Base-by-base conservation (phyloP, 805 yeast genomes). In the Peterozyma toletana region DNA sequence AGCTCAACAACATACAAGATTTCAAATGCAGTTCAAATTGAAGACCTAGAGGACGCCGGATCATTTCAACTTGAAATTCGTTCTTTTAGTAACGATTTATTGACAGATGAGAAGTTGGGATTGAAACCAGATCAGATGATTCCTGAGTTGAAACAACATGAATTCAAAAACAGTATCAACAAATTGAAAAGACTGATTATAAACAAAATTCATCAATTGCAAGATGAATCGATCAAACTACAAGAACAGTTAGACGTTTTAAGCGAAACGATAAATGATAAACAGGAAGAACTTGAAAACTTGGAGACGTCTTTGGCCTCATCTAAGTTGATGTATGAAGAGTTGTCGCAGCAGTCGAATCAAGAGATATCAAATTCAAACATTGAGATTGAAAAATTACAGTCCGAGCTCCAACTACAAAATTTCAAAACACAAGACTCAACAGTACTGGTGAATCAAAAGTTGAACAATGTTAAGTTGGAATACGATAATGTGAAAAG, bases 311-410 rank as follows among this genome's bases (percentile, higher is more conserved):
- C 70, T 44, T 64, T 84, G 33, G 64, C 77, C 0, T 38, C 75
- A 16, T 61, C 67, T 27, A 78, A 78, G 52, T 62, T 73, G 16
- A 70, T 68, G 30, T 77, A 75, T 47, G 86, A 81, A 39, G 78
- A 75, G 42, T 62, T 77, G 10, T 73, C 72, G 52, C 80, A 75
- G 50, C 66, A 73, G 37, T 71, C 75, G 77, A 63, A 70, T 37
- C 65, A 75, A 50, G 78, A 78, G 49, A 63, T 73, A 27, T 66
- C 73, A 33, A 62, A 75, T 35, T 74, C 78, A 45, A 73, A 76
- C 42, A 73, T 80, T n/a, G 84, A 83, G 55, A 72, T 80, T 41
- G 90, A 83, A 57, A 73, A 74, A 54, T 59, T 79, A 43, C 85
- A 80, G 49, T 68, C 76, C 33, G 84, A 80, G 45, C 59, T 83